phyloP scores from a whole-genome alignment of 73 alveolate genomes.

The Paramecium sonneborni region DNA sequence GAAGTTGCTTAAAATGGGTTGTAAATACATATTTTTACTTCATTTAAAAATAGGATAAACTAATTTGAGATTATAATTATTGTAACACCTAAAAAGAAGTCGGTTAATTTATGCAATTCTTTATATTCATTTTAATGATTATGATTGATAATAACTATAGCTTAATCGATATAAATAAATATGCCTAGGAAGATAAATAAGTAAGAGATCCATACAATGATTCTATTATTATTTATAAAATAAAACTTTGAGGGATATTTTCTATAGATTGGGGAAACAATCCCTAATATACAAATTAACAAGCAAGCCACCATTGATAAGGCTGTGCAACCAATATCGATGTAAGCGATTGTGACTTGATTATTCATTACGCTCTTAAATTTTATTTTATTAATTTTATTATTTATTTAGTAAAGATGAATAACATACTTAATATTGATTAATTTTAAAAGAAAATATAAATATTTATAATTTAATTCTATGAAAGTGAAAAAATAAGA shows the following conservation, averaged over 20 bases:
- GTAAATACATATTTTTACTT: neutral
- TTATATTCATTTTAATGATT: neutral
- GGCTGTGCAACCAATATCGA: neutral
- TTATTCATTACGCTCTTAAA: neutral
- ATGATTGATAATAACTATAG: neutral
- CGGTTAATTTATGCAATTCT: neutral
- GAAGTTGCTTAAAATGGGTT: conserved; percentile 27
- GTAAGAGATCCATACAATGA: neutral
- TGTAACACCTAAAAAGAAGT: neutral
- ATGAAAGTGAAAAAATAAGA: no score
- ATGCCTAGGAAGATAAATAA: neutral
- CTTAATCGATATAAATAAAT: neutral
- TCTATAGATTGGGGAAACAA: conserved; percentile 6
- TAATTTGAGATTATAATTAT: neutral
- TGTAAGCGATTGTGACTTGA: neutral
- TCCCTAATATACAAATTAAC: neutral
- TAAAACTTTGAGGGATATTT: neutral
- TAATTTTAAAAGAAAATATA: no score
- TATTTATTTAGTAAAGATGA: neutral
- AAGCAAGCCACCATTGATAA: conserved; percentile 36
- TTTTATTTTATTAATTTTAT: neutral
- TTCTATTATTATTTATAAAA: neutral
- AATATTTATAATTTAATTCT: no score
- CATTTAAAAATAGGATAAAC: neutral
- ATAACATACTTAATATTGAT: no score